phyloP scores from a whole-genome alignment of 768 basidiomycete genomes.

The Trametes punicea region DNA sequence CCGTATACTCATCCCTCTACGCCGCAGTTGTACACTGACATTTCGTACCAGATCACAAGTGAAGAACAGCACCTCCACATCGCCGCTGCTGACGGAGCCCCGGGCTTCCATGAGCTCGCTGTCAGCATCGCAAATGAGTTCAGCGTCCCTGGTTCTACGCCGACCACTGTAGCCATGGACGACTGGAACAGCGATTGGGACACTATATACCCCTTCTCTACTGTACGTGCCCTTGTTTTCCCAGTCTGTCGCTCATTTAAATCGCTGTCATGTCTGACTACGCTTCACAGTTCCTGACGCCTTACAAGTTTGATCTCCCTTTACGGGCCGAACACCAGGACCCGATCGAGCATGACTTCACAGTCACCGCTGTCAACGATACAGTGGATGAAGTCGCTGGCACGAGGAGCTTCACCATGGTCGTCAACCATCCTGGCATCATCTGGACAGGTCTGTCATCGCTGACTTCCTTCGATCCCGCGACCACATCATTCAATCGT shows the following conservation, averaged over 20 bases:
- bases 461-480: background rate
- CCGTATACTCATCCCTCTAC: constrained; percentile 25
- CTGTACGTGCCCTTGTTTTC: constrained; percentile 41
- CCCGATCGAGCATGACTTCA: constrained; percentile 37
- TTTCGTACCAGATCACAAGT: constrained; percentile 55
- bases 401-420: constrained; percentile 66
- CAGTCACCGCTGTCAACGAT: constrained; percentile 57
- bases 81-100: constrained; percentile 78
- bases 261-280: background rate
- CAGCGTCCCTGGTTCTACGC: constrained; percentile 39
- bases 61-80: constrained; percentile 74
- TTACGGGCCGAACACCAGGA: constrained; percentile 34
- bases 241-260: too few species aligned
- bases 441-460: constrained; percentile 74
- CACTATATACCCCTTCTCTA: constrained; percentile 74
- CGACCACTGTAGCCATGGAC: constrained; percentile 56
- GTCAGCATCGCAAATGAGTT: constrained; percentile 58
- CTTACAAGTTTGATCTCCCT: constrained; percentile 74
- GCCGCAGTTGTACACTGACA: background rate
- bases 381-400: constrained; percentile 50
- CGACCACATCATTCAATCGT: background rate
- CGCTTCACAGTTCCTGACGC: constrained; percentile 65
- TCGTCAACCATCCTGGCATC: constrained; percentile 71
- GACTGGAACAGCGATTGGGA: constrained; percentile 90
- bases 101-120: constrained; percentile 66